phyloP scores from a whole-genome alignment of 1,139 yeast species.

The Meyerozyma sp. region DNA sequence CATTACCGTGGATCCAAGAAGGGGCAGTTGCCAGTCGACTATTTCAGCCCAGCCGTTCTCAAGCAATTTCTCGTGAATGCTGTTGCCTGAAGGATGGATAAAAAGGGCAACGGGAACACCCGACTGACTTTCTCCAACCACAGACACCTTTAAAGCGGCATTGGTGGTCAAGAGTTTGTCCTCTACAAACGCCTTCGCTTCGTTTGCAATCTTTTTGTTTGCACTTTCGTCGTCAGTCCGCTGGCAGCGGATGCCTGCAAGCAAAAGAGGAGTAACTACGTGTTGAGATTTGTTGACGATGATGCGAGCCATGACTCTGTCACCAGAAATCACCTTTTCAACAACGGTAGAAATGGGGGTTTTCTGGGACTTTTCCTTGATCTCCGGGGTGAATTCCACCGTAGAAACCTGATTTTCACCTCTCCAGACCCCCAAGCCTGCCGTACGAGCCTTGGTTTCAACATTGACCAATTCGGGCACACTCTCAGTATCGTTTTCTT shows the following conservation, averaged over 20 bases:
- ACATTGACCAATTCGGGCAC: conserved; percentile 31
- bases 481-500: conserved; percentile 45
- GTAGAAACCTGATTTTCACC: conserved; percentile 15
- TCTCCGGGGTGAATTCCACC: conserved; percentile 29
- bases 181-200: conserved; percentile 63
- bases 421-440: conserved; percentile 55
- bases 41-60: conserved; percentile 69
- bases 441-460: conserved; percentile 47
- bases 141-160: conserved; percentile 43
- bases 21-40: conserved; percentile 78
- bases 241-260: conserved; percentile 74
- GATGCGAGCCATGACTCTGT: conserved; percentile 59
- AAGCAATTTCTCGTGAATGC: conserved; percentile 61
- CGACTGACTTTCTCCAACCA: conserved; percentile 56
- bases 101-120: conserved; percentile 61
- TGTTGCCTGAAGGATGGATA: conserved; percentile 69
- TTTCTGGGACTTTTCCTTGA: conserved; percentile 32
- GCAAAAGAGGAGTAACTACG: conserved; percentile 49
- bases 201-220: conserved; percentile 49
- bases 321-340: conserved; percentile 76
- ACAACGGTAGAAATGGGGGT: conserved; percentile 54
- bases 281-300: conserved; percentile 39
- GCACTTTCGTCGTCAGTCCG: conserved; percentile 49
- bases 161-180: conserved; percentile 61
- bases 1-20: conserved; percentile 67